These are phyloP conservation scores for Fusarium chuoi DNA, from an alignment of 2,329 filamentous ascomycete genomes.

Conservation along the genomic window DNA sequence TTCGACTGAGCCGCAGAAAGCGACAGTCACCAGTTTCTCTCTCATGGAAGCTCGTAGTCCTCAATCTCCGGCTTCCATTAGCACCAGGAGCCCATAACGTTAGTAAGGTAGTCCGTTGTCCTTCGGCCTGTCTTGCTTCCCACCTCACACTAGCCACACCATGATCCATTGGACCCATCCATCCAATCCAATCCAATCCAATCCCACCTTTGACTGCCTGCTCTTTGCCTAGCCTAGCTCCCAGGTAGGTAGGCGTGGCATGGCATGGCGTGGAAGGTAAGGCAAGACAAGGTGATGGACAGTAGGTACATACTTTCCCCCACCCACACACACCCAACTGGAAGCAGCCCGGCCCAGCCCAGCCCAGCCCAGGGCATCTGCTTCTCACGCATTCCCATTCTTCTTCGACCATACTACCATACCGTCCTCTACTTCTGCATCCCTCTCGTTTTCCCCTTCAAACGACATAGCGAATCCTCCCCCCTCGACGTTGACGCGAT, in stretches of 20 bases:
- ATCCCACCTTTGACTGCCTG: constrained; percentile 1
- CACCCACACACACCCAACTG: constrained; percentile 23
- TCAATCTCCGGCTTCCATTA: not conserved
- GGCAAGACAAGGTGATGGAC: not conserved
- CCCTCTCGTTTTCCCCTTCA: constrained; percentile 24
- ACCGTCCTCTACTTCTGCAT: constrained; percentile 34
- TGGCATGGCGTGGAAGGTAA: not conserved
- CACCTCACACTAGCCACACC: not conserved
- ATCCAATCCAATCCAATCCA: not conserved
- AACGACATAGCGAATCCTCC: constrained; percentile 17
- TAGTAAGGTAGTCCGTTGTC: not conserved
- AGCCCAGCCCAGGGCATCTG: constrained; percentile 3
- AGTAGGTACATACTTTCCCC: constrained; percentile 9
- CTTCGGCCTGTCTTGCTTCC: constrained; percentile 1
- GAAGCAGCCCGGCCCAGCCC: not conserved
- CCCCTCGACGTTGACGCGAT: constrained; percentile 12
- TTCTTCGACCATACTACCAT: constrained; percentile 36
- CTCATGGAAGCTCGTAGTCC: not conserved
- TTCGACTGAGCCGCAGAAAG: constrained; percentile 16
- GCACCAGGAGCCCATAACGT: not conserved
- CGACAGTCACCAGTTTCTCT: constrained; percentile 6
- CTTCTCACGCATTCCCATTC: constrained; percentile 37
- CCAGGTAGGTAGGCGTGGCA: not conserved
- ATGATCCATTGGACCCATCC: not conserved
- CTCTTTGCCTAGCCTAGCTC: not conserved